Percentiles rank a stretch among this genome's conserved stretches.
These are phyloP conservation scores for Sextonia rubra DNA, from an alignment of 164 flowering plant species.

Conservation along the genomic window DNA sequence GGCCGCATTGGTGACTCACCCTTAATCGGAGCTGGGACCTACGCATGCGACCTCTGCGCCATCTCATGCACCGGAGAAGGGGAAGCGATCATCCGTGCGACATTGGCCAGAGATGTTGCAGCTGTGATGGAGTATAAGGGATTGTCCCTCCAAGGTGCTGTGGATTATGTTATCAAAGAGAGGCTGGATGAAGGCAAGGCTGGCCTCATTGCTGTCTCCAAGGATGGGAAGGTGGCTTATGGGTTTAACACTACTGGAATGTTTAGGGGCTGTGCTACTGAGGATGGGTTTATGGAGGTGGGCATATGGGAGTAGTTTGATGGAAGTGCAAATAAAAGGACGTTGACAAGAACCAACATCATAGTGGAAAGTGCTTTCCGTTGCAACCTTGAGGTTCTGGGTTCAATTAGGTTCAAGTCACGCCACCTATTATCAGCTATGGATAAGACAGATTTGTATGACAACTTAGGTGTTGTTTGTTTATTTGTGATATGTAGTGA, in stretches of 20 bases:
- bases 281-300: conserved; percentile 88
- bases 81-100: conserved; percentile 80
- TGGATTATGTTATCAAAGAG: conserved; percentile 62
- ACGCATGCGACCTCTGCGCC: conserved; percentile 76
- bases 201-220: conserved; percentile 85
- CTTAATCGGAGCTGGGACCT: conserved; percentile 82
- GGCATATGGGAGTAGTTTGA: conserved; percentile 62
- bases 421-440: too few species aligned
- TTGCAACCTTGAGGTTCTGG: too few species aligned
- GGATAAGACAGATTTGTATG: background rate
- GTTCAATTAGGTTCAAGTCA: too few species aligned
- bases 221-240: conserved; percentile 70
- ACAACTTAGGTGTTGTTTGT: background rate
- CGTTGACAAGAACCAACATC: too few species aligned
- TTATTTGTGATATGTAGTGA: background rate
- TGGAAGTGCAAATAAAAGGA: too few species aligned
- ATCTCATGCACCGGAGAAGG: conserved; percentile 97
- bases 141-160: conserved; percentile 67
- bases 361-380: background rate
- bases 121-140: conserved; percentile 98
- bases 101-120: conserved; percentile 84
- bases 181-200: conserved; percentile 81
- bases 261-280: conserved; percentile 88
- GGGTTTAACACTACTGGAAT: conserved; percentile 75
- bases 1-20: conserved; percentile 97